These are phyloP conservation scores for Saccharomyces jurei DNA, from an alignment of 805 yeast species.

Conservation along the genomic window DNA sequence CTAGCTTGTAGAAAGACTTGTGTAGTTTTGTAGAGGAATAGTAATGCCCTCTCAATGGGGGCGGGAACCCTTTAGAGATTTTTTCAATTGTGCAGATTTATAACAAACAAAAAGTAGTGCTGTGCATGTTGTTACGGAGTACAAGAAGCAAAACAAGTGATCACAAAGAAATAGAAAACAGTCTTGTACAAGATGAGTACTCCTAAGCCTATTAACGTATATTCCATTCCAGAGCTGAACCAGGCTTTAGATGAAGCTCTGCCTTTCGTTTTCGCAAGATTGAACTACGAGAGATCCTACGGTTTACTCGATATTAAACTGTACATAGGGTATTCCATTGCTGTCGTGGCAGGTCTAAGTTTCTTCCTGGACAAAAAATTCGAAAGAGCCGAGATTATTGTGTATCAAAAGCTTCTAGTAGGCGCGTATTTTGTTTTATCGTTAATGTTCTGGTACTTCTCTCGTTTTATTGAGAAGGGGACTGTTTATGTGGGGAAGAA, in stretches of 20 bases:
- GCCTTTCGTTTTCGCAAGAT: slow-evolving; percentile 18
- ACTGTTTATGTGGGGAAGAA: slow-evolving; percentile 39
- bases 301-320: slow-evolving; percentile 37
- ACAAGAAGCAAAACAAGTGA: background rate
- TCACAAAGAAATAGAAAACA: background rate
- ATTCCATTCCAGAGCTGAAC: slow-evolving; percentile 26
- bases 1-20: background rate
- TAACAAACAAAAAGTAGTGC: background rate
- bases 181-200: slow-evolving; percentile 11
- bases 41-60: background rate
- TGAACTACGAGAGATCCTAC: slow-evolving; percentile 19
- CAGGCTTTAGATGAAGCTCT: slow-evolving; percentile 26
- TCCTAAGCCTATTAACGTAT: slow-evolving; percentile 26
- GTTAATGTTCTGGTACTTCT: slow-evolving; percentile 32
- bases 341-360: slow-evolving; percentile 40
- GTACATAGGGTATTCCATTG: slow-evolving; percentile 44
- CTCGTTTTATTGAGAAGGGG: slow-evolving; percentile 34
- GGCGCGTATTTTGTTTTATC: slow-evolving; percentile 36
- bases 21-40: background rate
- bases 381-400: slow-evolving; percentile 35
- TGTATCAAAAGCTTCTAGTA: slow-evolving; percentile 35
- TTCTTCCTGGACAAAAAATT: slow-evolving; percentile 44
- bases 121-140: background rate
- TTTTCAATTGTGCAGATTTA: background rate
- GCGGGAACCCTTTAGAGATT: background rate